A percentile compares a stretch with the other conserved stretches of the same genome.
These are phyloP conservation scores for Stagonosporopsis rhizophila DNA, from an alignment of 2,329 filamentous ascomycete genomes.

Conservation along the genomic window DNA sequence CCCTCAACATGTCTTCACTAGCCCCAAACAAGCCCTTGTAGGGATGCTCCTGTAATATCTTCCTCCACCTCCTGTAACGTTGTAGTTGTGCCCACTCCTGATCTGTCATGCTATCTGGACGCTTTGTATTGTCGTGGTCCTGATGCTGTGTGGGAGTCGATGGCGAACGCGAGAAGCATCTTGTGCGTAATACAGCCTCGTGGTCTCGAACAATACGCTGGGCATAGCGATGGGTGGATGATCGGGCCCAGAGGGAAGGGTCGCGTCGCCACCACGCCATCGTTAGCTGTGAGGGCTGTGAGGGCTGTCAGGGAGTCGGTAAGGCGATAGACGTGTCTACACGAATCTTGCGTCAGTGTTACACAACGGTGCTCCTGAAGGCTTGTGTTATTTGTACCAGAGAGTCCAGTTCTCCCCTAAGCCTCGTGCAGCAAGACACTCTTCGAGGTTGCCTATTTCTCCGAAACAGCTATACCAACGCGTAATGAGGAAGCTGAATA, in stretches of 20 bases:
- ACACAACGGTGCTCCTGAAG: not conserved
- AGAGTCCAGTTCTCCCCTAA: not conserved
- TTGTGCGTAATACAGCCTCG: constrained; percentile 32
- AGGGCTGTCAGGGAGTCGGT: not conserved
- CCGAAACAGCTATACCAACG: not conserved
- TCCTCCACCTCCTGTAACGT: constrained; percentile 39
- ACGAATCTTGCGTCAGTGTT: not conserved
- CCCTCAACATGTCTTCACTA: constrained; percentile 44
- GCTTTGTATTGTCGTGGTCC: constrained; percentile 25
- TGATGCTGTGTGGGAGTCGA: constrained; percentile 29
- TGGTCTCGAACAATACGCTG: constrained; percentile 33
- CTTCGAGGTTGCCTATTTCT: constrained; percentile 6
- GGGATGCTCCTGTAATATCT: constrained; percentile 49
- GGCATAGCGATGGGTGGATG: constrained; percentile 32
- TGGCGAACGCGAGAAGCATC: constrained; percentile 40
- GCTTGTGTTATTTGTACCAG: not conserved
- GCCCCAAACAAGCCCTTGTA: constrained; percentile 55
- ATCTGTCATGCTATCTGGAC: constrained; percentile 35
- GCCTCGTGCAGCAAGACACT: not conserved
- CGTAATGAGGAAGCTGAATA: not conserved
- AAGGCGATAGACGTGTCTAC: not conserved
- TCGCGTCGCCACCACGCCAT: constrained; percentile 39
- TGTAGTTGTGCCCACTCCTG: constrained; percentile 42
- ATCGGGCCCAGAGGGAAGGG: constrained; percentile 30
- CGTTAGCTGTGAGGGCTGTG: not conserved